A percentile compares a stretch with the other conserved stretches of the same genome.
These are phyloP conservation scores for Aspergillus awamori DNA, from an alignment of 2,329 filamentous ascomycete species.

Conservation along the genomic window DNA sequence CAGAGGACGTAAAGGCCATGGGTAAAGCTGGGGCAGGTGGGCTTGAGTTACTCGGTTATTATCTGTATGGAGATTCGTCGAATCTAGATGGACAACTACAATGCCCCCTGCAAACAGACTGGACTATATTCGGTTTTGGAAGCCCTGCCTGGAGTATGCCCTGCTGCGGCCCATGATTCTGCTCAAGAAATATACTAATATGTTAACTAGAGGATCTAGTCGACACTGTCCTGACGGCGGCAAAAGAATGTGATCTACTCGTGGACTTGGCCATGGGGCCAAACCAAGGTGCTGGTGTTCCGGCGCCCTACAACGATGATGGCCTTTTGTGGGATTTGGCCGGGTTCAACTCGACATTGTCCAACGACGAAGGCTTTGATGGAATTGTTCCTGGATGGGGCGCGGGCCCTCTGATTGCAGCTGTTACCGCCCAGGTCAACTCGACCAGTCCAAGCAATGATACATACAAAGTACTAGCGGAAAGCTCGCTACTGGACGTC, in stretches of 20 bases:
- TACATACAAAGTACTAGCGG: background rate
- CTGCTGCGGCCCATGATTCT: background rate
- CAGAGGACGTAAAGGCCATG: background rate
- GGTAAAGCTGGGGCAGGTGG: background rate
- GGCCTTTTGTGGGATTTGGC: constrained; percentile 27
- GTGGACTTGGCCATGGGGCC: constrained; percentile 54
- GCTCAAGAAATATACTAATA: background rate
- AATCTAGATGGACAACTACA: background rate
- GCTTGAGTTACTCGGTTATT: background rate
- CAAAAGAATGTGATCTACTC: constrained; percentile 39
- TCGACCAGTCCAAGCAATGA: background rate
- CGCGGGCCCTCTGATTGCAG: background rate
- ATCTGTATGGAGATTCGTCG: background rate
- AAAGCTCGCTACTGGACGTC: background rate
- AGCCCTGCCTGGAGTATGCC: background rate
- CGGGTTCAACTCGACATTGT: background rate
- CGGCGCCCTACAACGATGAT: constrained; percentile 35
- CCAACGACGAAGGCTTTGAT: background rate
- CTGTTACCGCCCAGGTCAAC: background rate
- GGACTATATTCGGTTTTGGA: constrained; percentile 2
- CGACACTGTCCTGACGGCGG: background rate
- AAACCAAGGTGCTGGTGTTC: constrained; percentile 53
- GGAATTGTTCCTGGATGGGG: constrained; percentile 6
- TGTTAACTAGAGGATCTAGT: background rate
- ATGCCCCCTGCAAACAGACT: constrained; percentile 2